Evolutionary conservation across 2,329 filamentous ascomycete genomes (phyloP).

Genomic region (Fusarium goolgardi): DNA sequence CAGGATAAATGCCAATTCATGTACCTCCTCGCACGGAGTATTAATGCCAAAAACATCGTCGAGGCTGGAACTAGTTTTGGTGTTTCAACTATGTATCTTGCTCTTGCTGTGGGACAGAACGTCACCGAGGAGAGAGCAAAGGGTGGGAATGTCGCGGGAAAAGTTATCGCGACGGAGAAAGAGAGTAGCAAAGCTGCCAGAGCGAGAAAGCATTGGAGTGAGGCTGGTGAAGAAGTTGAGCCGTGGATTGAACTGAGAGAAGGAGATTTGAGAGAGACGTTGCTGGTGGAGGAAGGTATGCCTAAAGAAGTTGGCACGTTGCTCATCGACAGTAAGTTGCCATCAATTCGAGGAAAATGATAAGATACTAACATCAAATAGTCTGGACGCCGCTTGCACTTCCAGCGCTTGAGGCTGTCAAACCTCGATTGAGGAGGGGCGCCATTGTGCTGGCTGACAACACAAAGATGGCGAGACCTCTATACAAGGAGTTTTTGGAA

Average conservation of each 20-base stretch:
- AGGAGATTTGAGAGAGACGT: conserved; percentile 68
- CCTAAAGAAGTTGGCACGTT: conserved; percentile 65
- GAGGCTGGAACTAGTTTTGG: conserved; percentile 73
- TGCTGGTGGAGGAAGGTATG: conserved; percentile 54
- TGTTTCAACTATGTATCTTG: conserved; percentile 72
- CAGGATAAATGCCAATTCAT: conserved; percentile 68
- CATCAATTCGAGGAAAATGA: fast-evolving
- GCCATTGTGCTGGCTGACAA: conserved; percentile 65
- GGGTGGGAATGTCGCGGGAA: conserved; percentile 39
- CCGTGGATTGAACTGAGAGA: conserved; percentile 66
- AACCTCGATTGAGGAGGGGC: conserved; percentile 59
- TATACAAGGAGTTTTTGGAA: conserved; percentile 61
- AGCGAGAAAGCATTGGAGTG: conserved; percentile 66
- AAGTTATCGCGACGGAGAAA: conserved; percentile 70
- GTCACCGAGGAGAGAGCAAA: conserved; percentile 38
- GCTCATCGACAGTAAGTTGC: conserved; percentile 69
- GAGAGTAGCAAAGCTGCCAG: conserved; percentile 64
- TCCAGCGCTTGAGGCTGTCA: conserved; percentile 62
- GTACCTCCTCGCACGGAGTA: conserved; percentile 64
- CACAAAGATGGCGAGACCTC: conserved; percentile 51
- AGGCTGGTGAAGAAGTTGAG: conserved; percentile 62
- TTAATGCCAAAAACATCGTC: conserved; percentile 64
- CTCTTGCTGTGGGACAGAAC: conserved; percentile 66
- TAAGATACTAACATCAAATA: conserved; percentile 41
- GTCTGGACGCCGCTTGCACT: conserved; percentile 68